A percentile compares a stretch with the other conserved stretches of the same genome.
phyloP scores from a whole-genome alignment of 2,329 filamentous ascomycete species.

The Fusarium sp. region DNA sequence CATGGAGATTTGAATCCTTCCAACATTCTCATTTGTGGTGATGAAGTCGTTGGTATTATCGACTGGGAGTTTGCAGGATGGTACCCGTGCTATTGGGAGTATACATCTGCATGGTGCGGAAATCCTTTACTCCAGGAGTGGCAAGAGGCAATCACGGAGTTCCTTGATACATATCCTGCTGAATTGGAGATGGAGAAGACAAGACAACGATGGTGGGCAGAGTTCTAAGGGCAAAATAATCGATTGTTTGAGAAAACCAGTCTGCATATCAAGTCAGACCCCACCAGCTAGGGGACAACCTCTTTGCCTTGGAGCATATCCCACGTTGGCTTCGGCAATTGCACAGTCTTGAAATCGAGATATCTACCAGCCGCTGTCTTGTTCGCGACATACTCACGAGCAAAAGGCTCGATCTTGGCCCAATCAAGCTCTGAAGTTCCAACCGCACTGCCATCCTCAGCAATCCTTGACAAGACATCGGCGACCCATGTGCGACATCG shows the following conservation, averaged over 20 bases:
- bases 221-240: too few relatives aligned
- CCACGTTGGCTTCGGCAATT: not conserved
- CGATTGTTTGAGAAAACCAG: too few relatives aligned
- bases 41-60: not conserved
- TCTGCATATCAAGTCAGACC: too few relatives aligned
- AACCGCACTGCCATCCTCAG: constrained; percentile 52
- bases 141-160: not conserved
- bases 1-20: not conserved
- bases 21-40: not conserved
- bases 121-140: not conserved
- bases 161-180: not conserved
- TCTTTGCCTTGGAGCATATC: not conserved
- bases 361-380: not conserved
- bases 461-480: constrained; percentile 51
- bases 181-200: constrained; percentile 19
- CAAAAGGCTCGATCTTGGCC: constrained; percentile 44
- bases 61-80: not conserved
- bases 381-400: not conserved
- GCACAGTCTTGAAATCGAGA: not conserved
- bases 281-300: not conserved
- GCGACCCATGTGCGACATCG: constrained; percentile 57
- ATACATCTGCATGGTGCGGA: not conserved
- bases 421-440: constrained; percentile 55
- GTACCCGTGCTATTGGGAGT: constrained; percentile 4
- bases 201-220: constrained; percentile 68